Evolutionary conservation across 192 early-diverging fungal genomes (phyloP).

Genomic region (Backusella psychrophila): DNA sequence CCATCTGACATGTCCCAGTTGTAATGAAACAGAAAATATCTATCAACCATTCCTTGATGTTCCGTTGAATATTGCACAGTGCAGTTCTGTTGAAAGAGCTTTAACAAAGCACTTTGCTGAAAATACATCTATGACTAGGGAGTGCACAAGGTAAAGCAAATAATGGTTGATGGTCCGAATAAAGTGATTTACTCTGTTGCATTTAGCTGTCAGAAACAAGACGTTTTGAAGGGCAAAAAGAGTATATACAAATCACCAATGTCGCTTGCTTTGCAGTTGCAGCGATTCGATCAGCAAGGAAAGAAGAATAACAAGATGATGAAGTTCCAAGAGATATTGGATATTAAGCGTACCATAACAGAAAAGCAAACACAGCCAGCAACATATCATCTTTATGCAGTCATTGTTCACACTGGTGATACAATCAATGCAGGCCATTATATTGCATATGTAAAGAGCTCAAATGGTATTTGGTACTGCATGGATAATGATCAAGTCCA

Average conservation of each 20-base stretch:
- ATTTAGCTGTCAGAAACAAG: slow-evolving; percentile 21
- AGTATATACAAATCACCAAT: slow-evolving; percentile 26
- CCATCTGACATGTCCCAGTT: slow-evolving; percentile 71
- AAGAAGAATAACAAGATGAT: slow-evolving; percentile 41
- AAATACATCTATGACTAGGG: not conserved
- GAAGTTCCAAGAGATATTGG: slow-evolving; percentile 26
- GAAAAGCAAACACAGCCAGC: slow-evolving; percentile 14
- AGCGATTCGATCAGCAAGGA: slow-evolving; percentile 25
- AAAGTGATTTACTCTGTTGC: not conserved
- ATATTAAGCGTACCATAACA: slow-evolving; percentile 27
- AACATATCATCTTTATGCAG: slow-evolving; percentile 68
- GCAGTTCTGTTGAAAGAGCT: slow-evolving; percentile 62
- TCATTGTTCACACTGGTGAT: slow-evolving; percentile 76
- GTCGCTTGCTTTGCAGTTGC: slow-evolving; percentile 19
- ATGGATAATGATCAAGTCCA: slow-evolving; percentile 73
- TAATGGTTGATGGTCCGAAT: not conserved
- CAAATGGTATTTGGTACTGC: slow-evolving; percentile 77
- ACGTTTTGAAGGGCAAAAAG: not conserved
- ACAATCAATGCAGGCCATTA: slow-evolving; percentile 80
- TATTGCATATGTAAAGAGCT: slow-evolving; percentile 73
- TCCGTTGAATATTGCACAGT: slow-evolving; percentile 72
- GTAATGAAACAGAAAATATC: slow-evolving; percentile 67
- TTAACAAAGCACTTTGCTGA: slow-evolving; percentile 53
- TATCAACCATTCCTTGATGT: slow-evolving; percentile 74
- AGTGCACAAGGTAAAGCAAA: slow-evolving; percentile 9